Conservation (phyloP, 2,329 filamentous ascomycete genomes). For the Aspergillus neoniger region DNA sequence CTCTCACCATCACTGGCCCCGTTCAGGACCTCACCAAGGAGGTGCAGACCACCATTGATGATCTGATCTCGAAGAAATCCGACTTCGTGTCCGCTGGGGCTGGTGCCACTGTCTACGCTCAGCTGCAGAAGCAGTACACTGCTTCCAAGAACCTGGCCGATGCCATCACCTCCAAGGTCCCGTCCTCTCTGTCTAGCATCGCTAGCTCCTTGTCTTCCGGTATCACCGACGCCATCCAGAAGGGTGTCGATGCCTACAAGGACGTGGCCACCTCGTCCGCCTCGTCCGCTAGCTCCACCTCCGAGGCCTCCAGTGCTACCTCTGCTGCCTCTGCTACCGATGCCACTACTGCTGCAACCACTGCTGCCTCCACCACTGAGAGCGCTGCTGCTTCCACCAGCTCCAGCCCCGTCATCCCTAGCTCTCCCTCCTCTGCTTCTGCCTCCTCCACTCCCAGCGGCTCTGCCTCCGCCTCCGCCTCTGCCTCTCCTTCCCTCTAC, state of each 20-base stretch:
- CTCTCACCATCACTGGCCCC: conserved; percentile 28
- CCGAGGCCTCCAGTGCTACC: conserved; percentile 7
- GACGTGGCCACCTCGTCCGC: conserved; percentile 14
- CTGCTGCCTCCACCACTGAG: conserved; percentile 6
- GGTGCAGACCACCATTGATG: conserved; percentile 26
- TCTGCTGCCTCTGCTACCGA: conserved; percentile 3
- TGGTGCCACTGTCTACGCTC: conserved; percentile 23
- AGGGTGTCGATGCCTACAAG: conserved; percentile 31
- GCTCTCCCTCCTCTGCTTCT: background rate
- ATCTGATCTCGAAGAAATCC: conserved; percentile 31
- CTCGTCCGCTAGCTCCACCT: background rate
- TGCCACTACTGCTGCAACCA: conserved; percentile 6
- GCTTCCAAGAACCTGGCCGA: conserved; percentile 29
- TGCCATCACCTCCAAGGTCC: conserved; percentile 36
- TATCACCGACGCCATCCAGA: conserved; percentile 36
- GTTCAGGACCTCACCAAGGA: conserved; percentile 31
- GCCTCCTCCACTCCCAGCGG: conserved; percentile 5
- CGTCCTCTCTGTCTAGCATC: conserved; percentile 24
- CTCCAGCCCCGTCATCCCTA: conserved; percentile 14
- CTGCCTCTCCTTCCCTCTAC: conserved; percentile 11
- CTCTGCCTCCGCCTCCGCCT: background rate
- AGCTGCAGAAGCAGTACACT: conserved; percentile 29
- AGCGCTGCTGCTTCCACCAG: conserved; percentile 10
- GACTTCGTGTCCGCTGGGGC: conserved; percentile 28
- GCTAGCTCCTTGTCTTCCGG: conserved; percentile 31